Conservation (phyloP, 2,329 filamentous ascomycete species). For the Ophiostoma sp. region DNA sequence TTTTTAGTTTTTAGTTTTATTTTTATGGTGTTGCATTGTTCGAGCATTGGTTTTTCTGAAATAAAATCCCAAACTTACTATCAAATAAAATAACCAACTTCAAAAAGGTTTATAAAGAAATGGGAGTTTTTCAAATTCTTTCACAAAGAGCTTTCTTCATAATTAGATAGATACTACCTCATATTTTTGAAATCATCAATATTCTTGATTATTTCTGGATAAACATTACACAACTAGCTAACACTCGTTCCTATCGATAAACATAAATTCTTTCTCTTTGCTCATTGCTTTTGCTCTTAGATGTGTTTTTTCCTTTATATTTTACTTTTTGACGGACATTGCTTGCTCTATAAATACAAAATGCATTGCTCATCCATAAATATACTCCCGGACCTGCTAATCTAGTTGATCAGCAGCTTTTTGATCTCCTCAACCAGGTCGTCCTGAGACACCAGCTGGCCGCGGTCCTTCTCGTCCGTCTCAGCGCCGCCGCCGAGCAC, state of each 20-base stretch:
- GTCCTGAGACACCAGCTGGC: constrained; percentile 63
- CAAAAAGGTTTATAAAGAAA: too few species aligned
- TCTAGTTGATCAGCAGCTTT: constrained; percentile 28
- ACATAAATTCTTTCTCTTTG: not conserved
- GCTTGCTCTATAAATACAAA: constrained; percentile 8
- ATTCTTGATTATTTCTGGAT: too few species aligned
- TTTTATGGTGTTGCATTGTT: too few species aligned
- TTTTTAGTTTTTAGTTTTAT: not conserved
- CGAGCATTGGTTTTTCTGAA: too few species aligned
- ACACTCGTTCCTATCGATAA: too few species aligned
- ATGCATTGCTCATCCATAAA: not conserved
- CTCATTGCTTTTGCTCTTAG: not conserved
- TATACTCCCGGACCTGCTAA: not conserved
- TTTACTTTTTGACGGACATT: not conserved
- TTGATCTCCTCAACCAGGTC: constrained; percentile 61
- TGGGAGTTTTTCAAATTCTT: too few species aligned
- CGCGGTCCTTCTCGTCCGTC: constrained; percentile 86
- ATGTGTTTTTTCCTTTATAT: not conserved
- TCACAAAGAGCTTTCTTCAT: too few species aligned
- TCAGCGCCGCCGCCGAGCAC: constrained; percentile 57
- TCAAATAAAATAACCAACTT: too few species aligned
- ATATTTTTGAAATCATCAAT: too few species aligned
- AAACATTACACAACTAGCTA: too few species aligned
- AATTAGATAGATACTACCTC: too few species aligned
- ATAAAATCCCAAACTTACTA: too few species aligned